Evolutionary conservation across 1,139 yeast species (phyloP).

Genomic region (Pichia sp.): DNA sequence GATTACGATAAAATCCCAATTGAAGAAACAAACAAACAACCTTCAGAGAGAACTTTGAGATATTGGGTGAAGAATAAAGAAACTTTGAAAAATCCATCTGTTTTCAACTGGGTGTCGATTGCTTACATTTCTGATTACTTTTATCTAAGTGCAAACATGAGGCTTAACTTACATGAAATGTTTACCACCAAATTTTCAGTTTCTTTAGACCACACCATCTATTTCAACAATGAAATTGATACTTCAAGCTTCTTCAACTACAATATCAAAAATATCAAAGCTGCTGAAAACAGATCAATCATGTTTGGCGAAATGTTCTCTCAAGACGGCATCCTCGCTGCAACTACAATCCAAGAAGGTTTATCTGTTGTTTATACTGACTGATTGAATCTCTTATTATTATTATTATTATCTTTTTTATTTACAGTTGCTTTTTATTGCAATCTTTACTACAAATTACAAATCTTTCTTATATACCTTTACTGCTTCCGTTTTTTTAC

Average conservation of each 20-base stretch:
- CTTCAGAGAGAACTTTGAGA: constrained; percentile 37
- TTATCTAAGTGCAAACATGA: constrained; percentile 43
- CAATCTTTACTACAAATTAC: background rate
- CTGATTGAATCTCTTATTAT: background rate
- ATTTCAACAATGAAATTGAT: constrained; percentile 55
- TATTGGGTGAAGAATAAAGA: constrained; percentile 41
- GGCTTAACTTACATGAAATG: constrained; percentile 36
- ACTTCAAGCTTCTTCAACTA: constrained; percentile 48
- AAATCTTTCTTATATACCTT: background rate
- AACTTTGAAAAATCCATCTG: constrained; percentile 28
- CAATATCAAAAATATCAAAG: constrained; percentile 44
- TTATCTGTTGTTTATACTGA: constrained; percentile 29
- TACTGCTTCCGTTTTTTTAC: background rate
- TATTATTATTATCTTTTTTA: background rate
- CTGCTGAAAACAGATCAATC: constrained; percentile 49
- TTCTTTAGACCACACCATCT: constrained; percentile 61
- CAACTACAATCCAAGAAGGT: constrained; percentile 66
- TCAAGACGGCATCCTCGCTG: constrained; percentile 47
- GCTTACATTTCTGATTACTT: constrained; percentile 59
- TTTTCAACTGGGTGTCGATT: constrained; percentile 52
- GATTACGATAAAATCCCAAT: constrained; percentile 24
- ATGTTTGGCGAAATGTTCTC: constrained; percentile 55
- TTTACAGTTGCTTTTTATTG: background rate
- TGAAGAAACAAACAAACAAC: constrained; percentile 27
- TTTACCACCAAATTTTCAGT: constrained; percentile 44